Conservation (phyloP, 2,329 filamentous ascomycete genomes). For the Apiospora pterosperma region DNA sequence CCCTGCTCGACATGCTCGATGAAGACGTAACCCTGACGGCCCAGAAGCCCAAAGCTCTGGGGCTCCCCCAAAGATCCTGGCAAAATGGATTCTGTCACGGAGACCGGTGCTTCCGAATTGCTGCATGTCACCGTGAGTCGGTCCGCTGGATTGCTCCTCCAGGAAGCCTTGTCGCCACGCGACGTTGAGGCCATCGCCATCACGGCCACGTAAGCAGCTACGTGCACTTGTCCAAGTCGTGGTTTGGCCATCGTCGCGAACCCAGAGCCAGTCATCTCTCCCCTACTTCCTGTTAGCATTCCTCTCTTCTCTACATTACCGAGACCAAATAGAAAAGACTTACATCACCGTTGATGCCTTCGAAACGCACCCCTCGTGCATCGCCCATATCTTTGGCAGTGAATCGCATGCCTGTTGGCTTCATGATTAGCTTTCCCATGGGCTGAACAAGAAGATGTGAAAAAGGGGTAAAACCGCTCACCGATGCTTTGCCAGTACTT, state of each 20-base stretch:
- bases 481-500: constrained; percentile 32
- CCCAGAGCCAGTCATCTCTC: neutral
- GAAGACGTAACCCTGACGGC: neutral
- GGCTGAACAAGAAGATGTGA: too few relatives aligned
- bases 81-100: constrained; percentile 19
- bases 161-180: neutral
- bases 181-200: neutral
- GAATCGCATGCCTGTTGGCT: constrained; percentile 19
- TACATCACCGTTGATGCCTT: constrained; percentile 20
- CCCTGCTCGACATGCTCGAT: neutral
- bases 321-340: too few relatives aligned
- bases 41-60: neutral
- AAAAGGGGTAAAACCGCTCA: too few relatives aligned
- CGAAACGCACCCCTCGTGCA: constrained; percentile 15
- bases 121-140: constrained; percentile 12
- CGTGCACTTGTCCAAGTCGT: neutral
- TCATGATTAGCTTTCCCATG: too few relatives aligned
- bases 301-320: too few relatives aligned
- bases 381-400: constrained; percentile 16
- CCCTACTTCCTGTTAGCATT: too few relatives aligned
- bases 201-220: neutral
- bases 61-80: constrained; percentile 18
- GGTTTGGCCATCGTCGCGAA: neutral
- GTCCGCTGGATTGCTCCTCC: constrained; percentile 6
- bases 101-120: neutral